Evolutionary conservation across 1,284 basidiomycete species (phyloP).

Genomic region (Leccinum pachyderme): DNA sequence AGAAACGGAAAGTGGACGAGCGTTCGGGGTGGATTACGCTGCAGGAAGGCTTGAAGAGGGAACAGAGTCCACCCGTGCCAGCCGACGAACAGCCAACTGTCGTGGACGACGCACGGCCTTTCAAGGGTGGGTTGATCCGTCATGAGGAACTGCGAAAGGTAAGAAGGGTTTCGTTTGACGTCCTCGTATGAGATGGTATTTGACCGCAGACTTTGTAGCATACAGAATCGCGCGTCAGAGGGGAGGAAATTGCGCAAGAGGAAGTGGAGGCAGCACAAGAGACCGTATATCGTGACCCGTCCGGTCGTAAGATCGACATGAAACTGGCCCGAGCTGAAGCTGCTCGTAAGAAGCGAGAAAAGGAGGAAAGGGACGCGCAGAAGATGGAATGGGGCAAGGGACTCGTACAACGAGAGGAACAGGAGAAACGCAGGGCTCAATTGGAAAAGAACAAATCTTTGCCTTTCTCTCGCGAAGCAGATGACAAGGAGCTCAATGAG

Average conservation of each 20-base stretch:
- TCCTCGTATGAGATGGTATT: background rate
- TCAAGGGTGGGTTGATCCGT: constrained; percentile 76
- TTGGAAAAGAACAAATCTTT: constrained; percentile 64
- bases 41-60: constrained; percentile 42
- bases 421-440: constrained; percentile 61
- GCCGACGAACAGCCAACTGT: constrained; percentile 71
- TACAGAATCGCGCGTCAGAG: constrained; percentile 39
- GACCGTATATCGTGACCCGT: constrained; percentile 92
- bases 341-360: constrained; percentile 70
- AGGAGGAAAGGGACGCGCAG: constrained; percentile 79
- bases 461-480: constrained; percentile 75
- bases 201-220: constrained; percentile 29
- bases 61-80: constrained; percentile 51
- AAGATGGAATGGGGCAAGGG: constrained; percentile 99
- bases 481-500: constrained; percentile 85
- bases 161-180: background rate
- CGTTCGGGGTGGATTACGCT: constrained; percentile 60
- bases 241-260: constrained; percentile 43
- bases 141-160: constrained; percentile 62
- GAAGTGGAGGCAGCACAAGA: constrained; percentile 72
- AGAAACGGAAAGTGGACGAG: constrained; percentile 61
- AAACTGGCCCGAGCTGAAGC: constrained; percentile 83
- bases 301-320: constrained; percentile 87
- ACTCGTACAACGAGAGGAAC: constrained; percentile 80
- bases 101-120: constrained; percentile 44